These are phyloP conservation scores for Teratosphaeria pseudoeucalypti DNA, from an alignment of 2,329 filamentous ascomycete species.

Conservation along the genomic window DNA sequence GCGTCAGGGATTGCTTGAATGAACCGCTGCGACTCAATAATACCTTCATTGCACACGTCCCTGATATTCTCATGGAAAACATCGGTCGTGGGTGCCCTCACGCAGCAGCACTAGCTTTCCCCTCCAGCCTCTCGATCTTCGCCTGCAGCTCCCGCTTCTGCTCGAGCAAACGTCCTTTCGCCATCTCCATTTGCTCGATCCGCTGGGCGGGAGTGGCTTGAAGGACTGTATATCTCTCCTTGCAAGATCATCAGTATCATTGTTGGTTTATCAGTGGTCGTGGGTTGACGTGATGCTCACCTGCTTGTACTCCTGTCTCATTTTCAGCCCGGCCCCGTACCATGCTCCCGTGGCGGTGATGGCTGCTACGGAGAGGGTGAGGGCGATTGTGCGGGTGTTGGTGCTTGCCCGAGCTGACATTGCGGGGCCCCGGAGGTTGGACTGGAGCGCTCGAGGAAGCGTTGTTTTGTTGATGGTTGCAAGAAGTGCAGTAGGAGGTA, in stretches of 20 bases:
- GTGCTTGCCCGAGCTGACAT: conserved; percentile 13
- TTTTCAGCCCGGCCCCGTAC: conserved; percentile 51
- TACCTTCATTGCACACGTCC: not conserved
- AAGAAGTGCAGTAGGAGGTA: too few relatives aligned
- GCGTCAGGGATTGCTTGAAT: too few relatives aligned
- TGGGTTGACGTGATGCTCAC: conserved; percentile 23
- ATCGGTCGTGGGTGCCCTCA: not conserved
- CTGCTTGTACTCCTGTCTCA: conserved; percentile 40
- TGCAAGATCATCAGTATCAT: not conserved
- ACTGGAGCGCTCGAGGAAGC: not conserved
- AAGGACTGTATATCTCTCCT: conserved; percentile 31
- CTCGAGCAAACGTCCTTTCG: conserved; percentile 38
- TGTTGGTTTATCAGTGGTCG: not conserved
- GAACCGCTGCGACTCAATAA: too few relatives aligned
- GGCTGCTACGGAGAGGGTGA: conserved; percentile 45
- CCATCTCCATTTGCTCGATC: conserved; percentile 43
- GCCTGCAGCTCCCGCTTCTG: conserved; percentile 45
- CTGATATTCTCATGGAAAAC: not conserved
- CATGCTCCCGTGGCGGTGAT: conserved; percentile 48
- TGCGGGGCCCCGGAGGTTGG: not conserved
- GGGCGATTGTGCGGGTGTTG: conserved; percentile 38
- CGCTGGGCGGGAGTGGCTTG: conserved; percentile 44
- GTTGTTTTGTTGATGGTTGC: not conserved
- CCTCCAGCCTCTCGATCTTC: conserved; percentile 45
- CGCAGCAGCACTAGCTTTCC: conserved; percentile 15